phyloP scores from a whole-genome alignment of 805 yeast species.

The Candida railenensis region DNA sequence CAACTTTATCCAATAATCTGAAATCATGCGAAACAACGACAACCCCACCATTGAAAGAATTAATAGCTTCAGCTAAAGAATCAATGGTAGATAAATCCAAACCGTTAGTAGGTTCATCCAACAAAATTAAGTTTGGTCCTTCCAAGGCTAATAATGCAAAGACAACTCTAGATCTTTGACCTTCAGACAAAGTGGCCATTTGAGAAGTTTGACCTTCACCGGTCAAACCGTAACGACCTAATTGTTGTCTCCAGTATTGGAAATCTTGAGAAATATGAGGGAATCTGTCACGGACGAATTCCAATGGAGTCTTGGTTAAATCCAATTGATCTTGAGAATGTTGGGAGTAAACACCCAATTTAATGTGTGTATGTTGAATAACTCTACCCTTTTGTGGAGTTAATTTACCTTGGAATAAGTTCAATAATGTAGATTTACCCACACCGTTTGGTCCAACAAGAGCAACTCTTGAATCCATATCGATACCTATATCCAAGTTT shows the following conservation, averaged over 20 bases:
- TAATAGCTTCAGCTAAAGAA: slow-evolving; percentile 94
- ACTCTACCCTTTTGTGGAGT: slow-evolving; percentile 92
- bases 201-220: slow-evolving; percentile 99
- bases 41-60: slow-evolving; percentile 95
- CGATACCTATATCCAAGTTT: slow-evolving; percentile 93
- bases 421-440: slow-evolving; percentile 94
- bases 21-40: slow-evolving; percentile 98
- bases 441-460: slow-evolving; percentile 99
- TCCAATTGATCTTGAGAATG: slow-evolving; percentile 98
- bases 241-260: slow-evolving; percentile 98
- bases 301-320: slow-evolving; percentile 90
- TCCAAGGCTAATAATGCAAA: slow-evolving; percentile 95
- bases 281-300: slow-evolving; percentile 94
- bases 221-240: slow-evolving; percentile 97
- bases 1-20: slow-evolving; percentile 95
- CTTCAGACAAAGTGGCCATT: slow-evolving; percentile 98
- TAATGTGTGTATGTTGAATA: slow-evolving; percentile 94
- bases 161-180: slow-evolving; percentile 98
- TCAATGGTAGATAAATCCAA: slow-evolving; percentile 97
- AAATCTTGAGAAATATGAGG: slow-evolving; percentile 89
- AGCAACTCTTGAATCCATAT: slow-evolving; percentile 98
- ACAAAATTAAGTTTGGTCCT: slow-evolving; percentile 87
- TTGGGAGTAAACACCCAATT: slow-evolving; percentile 98
- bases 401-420: slow-evolving; percentile 94
- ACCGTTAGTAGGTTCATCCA: slow-evolving; percentile 99